A percentile compares a stretch with the other conserved stretches of the same genome.
phyloP scores from a whole-genome alignment of 495 filamentous ascomycete species.

The Daldinia loculata region DNA sequence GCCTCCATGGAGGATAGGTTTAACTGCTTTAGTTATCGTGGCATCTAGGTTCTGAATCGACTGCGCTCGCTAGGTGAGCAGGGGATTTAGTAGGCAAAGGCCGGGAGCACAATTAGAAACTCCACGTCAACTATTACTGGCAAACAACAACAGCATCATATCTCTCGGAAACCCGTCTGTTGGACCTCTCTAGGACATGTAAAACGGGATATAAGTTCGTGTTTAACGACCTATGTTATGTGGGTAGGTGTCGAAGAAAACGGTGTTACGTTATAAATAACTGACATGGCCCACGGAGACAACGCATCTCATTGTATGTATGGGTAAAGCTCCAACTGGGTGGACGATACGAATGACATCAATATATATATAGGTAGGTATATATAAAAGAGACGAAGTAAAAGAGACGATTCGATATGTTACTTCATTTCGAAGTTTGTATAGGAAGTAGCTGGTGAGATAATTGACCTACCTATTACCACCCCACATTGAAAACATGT shows the following conservation, averaged over 20 bases:
- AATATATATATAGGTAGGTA: constrained; percentile 11
- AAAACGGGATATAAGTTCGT: neutral
- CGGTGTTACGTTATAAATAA: constrained; percentile 15
- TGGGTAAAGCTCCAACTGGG: neutral
- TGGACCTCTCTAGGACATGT: constrained; percentile 2
- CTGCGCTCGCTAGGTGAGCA: neutral
- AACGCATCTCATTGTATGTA: constrained; percentile 9
- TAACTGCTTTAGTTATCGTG: constrained; percentile 8
- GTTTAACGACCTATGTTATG: neutral
- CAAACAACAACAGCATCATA: constrained; percentile 18
- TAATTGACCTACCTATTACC: constrained; percentile 16
- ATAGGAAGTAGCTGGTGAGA: constrained; percentile 14
- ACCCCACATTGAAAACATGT: constrained; percentile 15
- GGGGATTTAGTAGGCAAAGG: neutral
- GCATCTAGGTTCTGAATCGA: constrained; percentile 3
- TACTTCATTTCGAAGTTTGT: constrained; percentile 12
- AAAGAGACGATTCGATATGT: constrained; percentile 8
- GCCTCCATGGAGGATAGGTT: constrained; percentile 46
- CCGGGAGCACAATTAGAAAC: neutral
- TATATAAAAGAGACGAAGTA: constrained; percentile 5
- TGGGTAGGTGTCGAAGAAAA: constrained; percentile 8
- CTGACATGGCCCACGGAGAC: constrained; percentile 20
- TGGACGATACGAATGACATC: neutral
- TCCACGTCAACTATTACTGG: constrained; percentile 13
- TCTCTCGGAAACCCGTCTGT: neutral